phyloP scores from a whole-genome alignment of 768 basidiomycete species.

The Hygrocybe coccinea region DNA sequence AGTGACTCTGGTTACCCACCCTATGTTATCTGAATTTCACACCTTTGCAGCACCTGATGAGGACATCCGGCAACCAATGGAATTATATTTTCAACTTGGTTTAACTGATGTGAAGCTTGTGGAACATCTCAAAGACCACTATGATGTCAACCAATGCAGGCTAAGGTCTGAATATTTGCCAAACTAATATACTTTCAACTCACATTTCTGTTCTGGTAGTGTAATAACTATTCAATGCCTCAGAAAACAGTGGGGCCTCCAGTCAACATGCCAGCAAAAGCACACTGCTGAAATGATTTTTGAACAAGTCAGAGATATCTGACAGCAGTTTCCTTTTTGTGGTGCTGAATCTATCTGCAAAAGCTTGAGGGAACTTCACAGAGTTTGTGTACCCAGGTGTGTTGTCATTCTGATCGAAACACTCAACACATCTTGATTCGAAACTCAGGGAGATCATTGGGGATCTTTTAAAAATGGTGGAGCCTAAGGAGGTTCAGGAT shows the following conservation, averaged over 20 bases:
- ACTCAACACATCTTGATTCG: neutral
- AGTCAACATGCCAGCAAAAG: neutral
- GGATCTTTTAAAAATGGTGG: constrained; percentile 5
- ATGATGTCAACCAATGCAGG: neutral
- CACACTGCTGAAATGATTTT: neutral
- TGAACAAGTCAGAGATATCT: neutral
- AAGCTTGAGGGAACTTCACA: neutral
- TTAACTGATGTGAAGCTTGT: neutral
- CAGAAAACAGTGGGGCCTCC: too few species aligned
- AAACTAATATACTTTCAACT: too few species aligned
- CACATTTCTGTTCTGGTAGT: neutral
- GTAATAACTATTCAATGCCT: neutral
- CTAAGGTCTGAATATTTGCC: constrained; percentile 1
- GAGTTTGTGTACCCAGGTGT: neutral
- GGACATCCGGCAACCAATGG: neutral
- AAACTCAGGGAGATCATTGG: constrained; percentile 4
- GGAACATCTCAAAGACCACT: neutral
- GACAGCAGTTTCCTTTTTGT: neutral
- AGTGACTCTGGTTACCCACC: neutral
- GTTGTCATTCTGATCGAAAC: constrained; percentile 12
- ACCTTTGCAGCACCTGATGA: neutral
- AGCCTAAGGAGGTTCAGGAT: too few species aligned
- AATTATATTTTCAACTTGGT: neutral
- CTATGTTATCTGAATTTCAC: too few species aligned
- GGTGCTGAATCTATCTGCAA: neutral